phyloP scores from a whole-genome alignment of 352 stramenopile genomes.

The Lagenidium giganteum region DNA sequence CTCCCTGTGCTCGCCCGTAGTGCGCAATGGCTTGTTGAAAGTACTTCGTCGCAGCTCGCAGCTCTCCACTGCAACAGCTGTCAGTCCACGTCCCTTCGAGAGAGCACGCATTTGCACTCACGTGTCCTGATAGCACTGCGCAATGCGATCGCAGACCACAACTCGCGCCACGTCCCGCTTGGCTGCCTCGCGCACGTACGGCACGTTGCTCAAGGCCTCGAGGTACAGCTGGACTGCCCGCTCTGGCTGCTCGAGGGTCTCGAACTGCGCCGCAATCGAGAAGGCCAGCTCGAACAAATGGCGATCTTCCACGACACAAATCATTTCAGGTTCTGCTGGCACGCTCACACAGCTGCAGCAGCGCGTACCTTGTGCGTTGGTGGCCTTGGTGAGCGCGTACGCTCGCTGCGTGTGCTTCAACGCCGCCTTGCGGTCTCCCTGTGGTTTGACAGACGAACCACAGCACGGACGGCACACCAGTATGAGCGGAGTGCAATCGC shows the following conservation, averaged over 20 bases:
- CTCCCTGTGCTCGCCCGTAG: conserved; percentile 8
- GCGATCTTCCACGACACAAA: conserved; percentile 31
- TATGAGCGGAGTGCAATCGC: neutral
- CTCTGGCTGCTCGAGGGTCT: conserved; percentile 31
- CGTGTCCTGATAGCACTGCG: conserved; percentile 71
- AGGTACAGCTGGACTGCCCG: conserved; percentile 65
- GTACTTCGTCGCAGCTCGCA: conserved; percentile 30
- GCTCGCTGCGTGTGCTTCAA: conserved; percentile 62
- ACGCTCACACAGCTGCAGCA: neutral
- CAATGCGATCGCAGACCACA: conserved; percentile 75
- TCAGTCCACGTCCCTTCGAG: neutral
- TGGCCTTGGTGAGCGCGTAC: conserved; percentile 58
- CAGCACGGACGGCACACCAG: too few species aligned
- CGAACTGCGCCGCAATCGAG: conserved; percentile 69
- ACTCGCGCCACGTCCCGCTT: conserved; percentile 39
- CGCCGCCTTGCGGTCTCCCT: conserved; percentile 44
- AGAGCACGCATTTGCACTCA: conserved; percentile 8
- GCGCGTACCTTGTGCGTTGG: conserved; percentile 49
- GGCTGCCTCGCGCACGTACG: conserved; percentile 19
- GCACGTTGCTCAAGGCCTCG: conserved; percentile 50
- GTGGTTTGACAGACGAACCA: too few species aligned
- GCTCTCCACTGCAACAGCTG: conserved; percentile 25
- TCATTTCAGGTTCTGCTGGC: neutral
- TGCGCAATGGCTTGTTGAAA: conserved; percentile 26
- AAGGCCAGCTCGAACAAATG: conserved; percentile 80